Conservation (phyloP, 257 asterid species). For the Leonotis leonurus region DNA sequence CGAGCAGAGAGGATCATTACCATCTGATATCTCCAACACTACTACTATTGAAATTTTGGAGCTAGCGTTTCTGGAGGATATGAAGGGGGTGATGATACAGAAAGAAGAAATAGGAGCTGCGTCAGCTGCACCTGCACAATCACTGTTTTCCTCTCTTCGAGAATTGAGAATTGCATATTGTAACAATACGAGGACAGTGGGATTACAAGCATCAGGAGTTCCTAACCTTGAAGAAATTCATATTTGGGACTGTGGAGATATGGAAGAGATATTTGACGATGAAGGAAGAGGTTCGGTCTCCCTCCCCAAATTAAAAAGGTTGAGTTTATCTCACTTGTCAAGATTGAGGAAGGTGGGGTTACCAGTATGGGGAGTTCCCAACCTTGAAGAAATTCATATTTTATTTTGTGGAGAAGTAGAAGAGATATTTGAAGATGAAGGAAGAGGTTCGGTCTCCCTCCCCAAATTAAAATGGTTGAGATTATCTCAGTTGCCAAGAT, state of each 20-base stretch:
- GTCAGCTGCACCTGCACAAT: no score
- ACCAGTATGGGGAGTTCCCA: background rate
- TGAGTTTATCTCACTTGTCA: no score
- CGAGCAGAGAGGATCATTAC: no score
- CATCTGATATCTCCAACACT: background rate
- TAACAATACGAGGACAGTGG: background rate
- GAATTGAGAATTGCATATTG: background rate
- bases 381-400: background rate
- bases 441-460: no score
- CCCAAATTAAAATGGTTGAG: no score
- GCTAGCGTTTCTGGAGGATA: background rate
- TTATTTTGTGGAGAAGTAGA: background rate
- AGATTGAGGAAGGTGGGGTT: no score
- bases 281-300: no score
- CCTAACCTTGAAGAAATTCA: background rate
- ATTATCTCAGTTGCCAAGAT: no score
- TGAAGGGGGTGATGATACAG: background rate
- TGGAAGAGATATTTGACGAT: background rate
- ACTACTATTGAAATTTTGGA: background rate
- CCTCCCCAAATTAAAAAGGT: no score
- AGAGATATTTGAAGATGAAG: background rate
- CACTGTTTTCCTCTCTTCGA: background rate
- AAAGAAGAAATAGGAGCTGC: no score
- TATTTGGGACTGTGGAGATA: background rate
- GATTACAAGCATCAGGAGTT: no score